Evolutionary conservation across 2,329 filamentous ascomycete genomes (phyloP), one percentile per base, ranked within the genome.

Genomic region (Mycosphaerelloides madeirae): DNA sequence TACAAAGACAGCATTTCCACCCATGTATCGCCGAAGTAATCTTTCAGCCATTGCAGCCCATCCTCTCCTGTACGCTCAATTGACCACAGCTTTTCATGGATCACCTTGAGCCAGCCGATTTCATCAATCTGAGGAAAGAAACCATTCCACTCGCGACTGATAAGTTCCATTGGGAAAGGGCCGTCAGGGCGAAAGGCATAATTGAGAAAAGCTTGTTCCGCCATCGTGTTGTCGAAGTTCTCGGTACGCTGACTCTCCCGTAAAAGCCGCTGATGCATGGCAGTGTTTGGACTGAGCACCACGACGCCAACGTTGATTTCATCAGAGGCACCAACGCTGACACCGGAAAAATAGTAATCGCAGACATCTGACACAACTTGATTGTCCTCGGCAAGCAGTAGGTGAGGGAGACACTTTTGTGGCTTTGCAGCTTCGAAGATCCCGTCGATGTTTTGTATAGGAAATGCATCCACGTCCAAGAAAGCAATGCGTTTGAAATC

Each of bases 401-500:
- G 34, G 34, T 50, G 42, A 14, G 31, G 22, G 14, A 41, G 42
- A 34, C 53, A 56, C 15, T 38, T 40, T 31, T 50, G 51, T 29
- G 29, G n/a, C 16, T 38, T 28, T 25, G 49, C 43, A 12, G 46
- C 35, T 38, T 56, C 49, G 44, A 56, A 56, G 31, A 56, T 50
- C 3, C 37, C 44, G 41, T 56, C 53, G 29, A 56, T 49, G 38
- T 54, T 52, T 22, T 49, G 49, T 3, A 56, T 35, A 3, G 53
- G 53, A 37, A 56, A 56, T 13, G 53, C 80, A 61, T 97, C 91
- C 49, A 89, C 86, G 63, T 97, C 91, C 52, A 97, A 76, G 66
- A 96, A 97, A 45, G 96, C 85, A 44, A 97, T 86, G 68, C 84
- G 90, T 52, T 83, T 80, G 66, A 91, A 97, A 62, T 94, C 87